phyloP scores from a whole-genome alignment of 139 green algal species.

The Micromonas pusilla region DNA sequence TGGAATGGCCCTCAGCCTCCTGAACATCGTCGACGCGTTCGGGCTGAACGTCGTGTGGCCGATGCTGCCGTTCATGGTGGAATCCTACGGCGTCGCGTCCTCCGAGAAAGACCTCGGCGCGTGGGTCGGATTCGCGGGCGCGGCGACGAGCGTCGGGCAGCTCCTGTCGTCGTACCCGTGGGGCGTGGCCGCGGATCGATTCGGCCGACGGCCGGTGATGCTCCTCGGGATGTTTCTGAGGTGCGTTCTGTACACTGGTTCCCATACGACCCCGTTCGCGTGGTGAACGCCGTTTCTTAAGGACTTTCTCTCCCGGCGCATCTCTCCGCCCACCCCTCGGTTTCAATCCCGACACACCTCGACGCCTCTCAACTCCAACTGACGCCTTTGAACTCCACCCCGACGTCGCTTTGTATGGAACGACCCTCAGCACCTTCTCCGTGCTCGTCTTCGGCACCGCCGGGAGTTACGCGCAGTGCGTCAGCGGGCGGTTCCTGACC shows the following conservation, averaged over 20 bases:
- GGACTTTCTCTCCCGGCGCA: too few species aligned
- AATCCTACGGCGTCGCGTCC: neutral
- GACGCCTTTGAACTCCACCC: too few species aligned
- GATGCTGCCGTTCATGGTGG: conserved; percentile 5
- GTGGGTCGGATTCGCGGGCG: neutral
- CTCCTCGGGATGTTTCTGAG: neutral
- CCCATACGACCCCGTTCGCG: too few species aligned
- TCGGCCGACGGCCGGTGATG: conserved; percentile 2
- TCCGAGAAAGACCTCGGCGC: neutral
- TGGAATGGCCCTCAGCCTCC: neutral
- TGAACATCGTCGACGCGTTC: conserved; percentile 20
- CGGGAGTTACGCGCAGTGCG: neutral
- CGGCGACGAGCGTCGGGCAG: neutral
- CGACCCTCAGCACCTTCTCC: too few species aligned
- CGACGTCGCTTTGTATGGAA: too few species aligned
- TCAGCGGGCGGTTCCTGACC: neutral
- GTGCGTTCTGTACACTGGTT: too few species aligned
- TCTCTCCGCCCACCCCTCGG: too few species aligned
- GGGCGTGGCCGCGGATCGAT: neutral
- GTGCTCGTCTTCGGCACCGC: conserved; percentile 10
- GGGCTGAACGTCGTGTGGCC: conserved; percentile 14
- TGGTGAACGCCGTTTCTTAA: too few species aligned
- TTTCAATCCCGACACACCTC: too few species aligned
- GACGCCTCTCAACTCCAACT: too few species aligned
- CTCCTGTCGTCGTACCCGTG: neutral